Conservation (phyloP, 495 filamentous ascomycete species). For the Collariella sp. region DNA sequence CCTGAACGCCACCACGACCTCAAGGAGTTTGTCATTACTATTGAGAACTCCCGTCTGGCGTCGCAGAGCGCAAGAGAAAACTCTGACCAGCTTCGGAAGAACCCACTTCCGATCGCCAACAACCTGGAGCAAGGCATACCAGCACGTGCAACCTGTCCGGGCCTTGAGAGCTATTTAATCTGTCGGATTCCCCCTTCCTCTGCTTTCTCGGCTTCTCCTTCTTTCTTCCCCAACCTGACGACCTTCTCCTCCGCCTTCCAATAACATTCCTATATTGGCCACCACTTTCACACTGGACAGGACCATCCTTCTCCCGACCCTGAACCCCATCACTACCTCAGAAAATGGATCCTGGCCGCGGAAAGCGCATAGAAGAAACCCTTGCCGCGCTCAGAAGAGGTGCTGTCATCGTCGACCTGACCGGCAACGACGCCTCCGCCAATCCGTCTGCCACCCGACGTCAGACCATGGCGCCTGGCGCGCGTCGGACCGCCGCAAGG, state of each 20-base stretch:
- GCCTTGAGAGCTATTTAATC: no score
- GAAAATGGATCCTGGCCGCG: neutral
- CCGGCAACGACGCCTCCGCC: neutral
- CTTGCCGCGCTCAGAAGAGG: neutral
- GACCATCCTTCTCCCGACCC: neutral
- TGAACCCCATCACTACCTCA: neutral
- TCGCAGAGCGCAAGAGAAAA: neutral
- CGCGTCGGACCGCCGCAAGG: neutral
- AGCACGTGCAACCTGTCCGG: neutral
- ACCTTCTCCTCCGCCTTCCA: neutral
- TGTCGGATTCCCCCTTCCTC: neutral
- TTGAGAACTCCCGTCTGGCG: no score
- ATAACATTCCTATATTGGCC: neutral
- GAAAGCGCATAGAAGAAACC: neutral
- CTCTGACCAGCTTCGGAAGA: neutral
- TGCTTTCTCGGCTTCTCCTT: neutral
- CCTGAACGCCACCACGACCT: neutral
- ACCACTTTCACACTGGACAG: neutral
- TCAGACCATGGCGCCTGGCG: neutral
- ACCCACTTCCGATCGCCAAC: neutral
- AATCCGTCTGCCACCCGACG: constrained; percentile 1
- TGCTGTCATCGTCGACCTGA: neutral
- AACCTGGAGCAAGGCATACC: neutral
- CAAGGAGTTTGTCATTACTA: no score
- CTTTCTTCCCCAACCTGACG: neutral